Conservation (phyloP, 768 basidiomycete genomes). For the Pisolithus orientalis region DNA sequence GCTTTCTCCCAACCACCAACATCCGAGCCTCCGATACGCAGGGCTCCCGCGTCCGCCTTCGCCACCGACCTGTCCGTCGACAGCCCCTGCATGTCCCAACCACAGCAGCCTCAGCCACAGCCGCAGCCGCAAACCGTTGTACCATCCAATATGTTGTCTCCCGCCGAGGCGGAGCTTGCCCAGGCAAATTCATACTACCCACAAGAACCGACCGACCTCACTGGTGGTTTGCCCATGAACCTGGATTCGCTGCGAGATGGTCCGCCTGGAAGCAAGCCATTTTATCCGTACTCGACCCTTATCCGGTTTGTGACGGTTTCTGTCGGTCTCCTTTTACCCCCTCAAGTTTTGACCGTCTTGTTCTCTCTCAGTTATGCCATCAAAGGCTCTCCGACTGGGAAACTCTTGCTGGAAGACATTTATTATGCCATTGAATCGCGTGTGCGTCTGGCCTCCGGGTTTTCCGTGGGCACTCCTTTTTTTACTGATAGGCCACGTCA, state of each 20-base stretch:
- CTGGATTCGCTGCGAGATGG: constrained; percentile 83
- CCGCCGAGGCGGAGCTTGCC: constrained; percentile 46
- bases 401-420: constrained; percentile 80
- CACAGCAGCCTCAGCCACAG: constrained; percentile 21
- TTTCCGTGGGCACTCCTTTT: not conserved
- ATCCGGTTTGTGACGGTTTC: constrained; percentile 57
- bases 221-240: constrained; percentile 79
- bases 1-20: constrained; percentile 26
- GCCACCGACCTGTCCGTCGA: constrained; percentile 7
- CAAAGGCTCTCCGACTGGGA: constrained; percentile 86
- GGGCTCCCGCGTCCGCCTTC: constrained; percentile 8
- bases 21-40: constrained; percentile 16
- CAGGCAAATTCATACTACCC: constrained; percentile 62
- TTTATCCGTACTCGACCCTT: constrained; percentile 87
- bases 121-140: constrained; percentile 46
- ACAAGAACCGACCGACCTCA: constrained; percentile 70
- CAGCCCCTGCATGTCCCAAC: constrained; percentile 41
- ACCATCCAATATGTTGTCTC: constrained; percentile 55
- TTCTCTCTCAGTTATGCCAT: constrained; percentile 65
- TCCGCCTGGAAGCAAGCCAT: constrained; percentile 83
- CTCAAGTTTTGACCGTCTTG: constrained; percentile 4
- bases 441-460: constrained; percentile 38
- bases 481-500: constrained; percentile 7
- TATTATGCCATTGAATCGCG: constrained; percentile 89
- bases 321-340: constrained; percentile 5